Evolutionary conservation across 371 early-diverging fungal species (phyloP), one percentile per base, ranked within the genome.

Genomic region (Encephalitozoon cuniculi): DNA sequence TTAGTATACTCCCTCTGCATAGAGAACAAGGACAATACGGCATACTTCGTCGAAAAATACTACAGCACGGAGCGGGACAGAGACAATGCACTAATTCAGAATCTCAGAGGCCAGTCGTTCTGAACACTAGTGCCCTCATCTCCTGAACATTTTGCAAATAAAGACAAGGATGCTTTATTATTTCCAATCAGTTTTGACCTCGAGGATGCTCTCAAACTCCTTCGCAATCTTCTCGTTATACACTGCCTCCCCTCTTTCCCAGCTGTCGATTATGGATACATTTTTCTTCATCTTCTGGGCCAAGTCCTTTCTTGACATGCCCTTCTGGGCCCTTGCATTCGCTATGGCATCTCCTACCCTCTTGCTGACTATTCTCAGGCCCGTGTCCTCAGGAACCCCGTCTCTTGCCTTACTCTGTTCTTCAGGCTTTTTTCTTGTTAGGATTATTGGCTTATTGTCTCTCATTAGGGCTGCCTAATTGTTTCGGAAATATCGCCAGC

Each of bases 251-350:
- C 79, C 76, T 49, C 77, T 76, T 49, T 81, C 82, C 64, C 79
- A 71, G 5, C 64, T 72, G 6, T 64, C 32, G 63, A 81, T 43
- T 25, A 73, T 26, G 11, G 46, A 64, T 32, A 46, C 43, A 18
- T 67, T 72, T 39, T 73, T 76, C 46, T 70, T 75, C 46, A 81
- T 68, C 18, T 76, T 78, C 32, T 69, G 67, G 11, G 82, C 82
- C 15, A 81, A 44, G 11, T 81, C 71, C 39, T 80, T 80, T 37
- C 74, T 72, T 8, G 65, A 67, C 30, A 80, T 25, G 15, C 44
- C 52, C 43, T 40, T 64, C 52, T 44, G 43, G 11, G 71, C 67
- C 25, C 75, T 54, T 23, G 71, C 79, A 53, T 55, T 55, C 30
- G 37, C 70, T 40, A 81, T 70, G 4, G 67, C 68, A 41, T 77